phyloP scores from a whole-genome alignment of 208 protist species.

The Leishmania lainsoni region DNA sequence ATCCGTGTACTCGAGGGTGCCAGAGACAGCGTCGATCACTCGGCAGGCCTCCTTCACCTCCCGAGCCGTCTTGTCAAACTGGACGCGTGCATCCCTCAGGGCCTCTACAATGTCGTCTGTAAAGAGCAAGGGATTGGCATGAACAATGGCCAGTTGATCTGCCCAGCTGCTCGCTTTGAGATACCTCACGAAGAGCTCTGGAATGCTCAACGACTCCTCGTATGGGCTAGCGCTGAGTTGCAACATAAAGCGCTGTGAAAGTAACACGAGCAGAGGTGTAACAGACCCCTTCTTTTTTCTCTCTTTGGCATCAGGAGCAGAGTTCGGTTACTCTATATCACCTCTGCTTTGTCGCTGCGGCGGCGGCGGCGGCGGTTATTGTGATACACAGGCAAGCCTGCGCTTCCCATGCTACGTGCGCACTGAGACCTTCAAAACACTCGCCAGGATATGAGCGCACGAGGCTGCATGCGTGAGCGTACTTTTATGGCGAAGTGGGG shows the following conservation, averaged over 20 bases:
- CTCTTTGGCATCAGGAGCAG: too few species aligned
- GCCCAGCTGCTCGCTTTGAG: constrained; percentile 16
- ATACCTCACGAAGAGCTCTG: constrained; percentile 36
- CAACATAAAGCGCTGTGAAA: background rate
- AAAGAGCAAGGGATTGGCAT: constrained; percentile 31
- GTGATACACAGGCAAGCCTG: background rate
- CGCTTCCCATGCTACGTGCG: background rate
- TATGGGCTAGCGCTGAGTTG: too few species aligned
- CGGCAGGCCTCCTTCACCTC: constrained; percentile 44
- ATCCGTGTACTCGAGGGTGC: constrained; percentile 40
- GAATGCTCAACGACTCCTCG: constrained; percentile 15
- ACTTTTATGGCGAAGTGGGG: background rate
- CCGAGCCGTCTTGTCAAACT: constrained; percentile 34
- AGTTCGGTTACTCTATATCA: background rate
- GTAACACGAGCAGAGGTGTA: background rate
- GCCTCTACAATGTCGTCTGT: constrained; percentile 39
- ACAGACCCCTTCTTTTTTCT: background rate
- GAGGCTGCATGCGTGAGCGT: background rate
- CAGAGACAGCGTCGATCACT: constrained; percentile 50
- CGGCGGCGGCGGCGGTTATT: background rate
- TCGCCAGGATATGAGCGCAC: too few species aligned
- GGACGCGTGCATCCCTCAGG: constrained; percentile 35
- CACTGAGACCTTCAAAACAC: background rate
- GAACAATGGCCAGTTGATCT: constrained; percentile 15
- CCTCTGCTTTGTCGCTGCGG: background rate